These are phyloP conservation scores for Phytophthora europaea DNA, from an alignment of 352 stramenopile species.

Conservation along the genomic window DNA sequence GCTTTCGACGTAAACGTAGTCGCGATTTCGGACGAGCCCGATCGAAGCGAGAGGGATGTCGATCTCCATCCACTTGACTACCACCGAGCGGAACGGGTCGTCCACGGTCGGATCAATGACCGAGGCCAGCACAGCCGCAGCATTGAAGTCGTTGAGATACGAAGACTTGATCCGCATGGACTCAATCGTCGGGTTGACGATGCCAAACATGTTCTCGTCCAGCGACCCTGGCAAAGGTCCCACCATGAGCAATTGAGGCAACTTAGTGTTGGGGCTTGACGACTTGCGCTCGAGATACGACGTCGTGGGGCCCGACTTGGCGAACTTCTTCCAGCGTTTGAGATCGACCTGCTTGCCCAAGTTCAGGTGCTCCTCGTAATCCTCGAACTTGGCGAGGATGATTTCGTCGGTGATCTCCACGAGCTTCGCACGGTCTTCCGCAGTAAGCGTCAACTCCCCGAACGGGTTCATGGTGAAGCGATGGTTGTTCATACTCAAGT, in stretches of 20 bases:
- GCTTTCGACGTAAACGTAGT: constrained; percentile 38
- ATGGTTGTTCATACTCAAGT: constrained; percentile 18
- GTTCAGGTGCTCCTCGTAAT: constrained; percentile 25
- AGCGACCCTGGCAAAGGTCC: constrained; percentile 35
- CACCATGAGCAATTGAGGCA: constrained; percentile 32
- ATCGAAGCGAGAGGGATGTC: constrained; percentile 10
- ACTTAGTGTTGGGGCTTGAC: constrained; percentile 14
- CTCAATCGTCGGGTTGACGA: constrained; percentile 38
- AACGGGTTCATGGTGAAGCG: constrained; percentile 33
- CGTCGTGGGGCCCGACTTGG: constrained; percentile 3
- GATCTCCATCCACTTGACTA: constrained; percentile 50
- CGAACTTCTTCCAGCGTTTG: constrained; percentile 27
- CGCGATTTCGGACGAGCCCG: constrained; percentile 29
- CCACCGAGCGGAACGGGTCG: constrained; percentile 47
- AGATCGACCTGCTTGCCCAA: constrained; percentile 16
- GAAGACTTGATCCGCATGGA: constrained; percentile 32
- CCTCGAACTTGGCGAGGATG: constrained; percentile 17
- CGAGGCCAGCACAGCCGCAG: constrained; percentile 49
- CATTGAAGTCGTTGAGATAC: constrained; percentile 30
- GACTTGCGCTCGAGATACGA: constrained; percentile 24
- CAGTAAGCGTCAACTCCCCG: constrained; percentile 5
- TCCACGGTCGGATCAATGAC: constrained; percentile 50
- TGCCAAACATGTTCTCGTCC: constrained; percentile 54
- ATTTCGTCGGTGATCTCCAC: constrained; percentile 17
- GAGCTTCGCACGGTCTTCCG: constrained; percentile 18